Conservation (phyloP, 495 filamentous ascomycete genomes). For the Chaetomidium leptoderma region DNA sequence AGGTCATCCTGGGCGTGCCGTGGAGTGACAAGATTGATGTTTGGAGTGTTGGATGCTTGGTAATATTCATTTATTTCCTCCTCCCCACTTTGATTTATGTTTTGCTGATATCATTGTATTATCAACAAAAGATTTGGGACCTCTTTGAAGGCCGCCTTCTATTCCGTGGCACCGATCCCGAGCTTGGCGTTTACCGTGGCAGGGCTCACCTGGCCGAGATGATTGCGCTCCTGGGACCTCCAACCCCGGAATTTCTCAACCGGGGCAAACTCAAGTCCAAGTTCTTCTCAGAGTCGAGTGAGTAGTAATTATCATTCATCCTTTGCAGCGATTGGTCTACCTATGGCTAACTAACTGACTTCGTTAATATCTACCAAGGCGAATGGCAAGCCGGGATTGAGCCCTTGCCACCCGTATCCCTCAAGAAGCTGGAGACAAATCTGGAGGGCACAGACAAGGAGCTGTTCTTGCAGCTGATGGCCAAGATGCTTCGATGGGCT, state of each 20-base stretch:
- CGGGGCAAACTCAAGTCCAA: neutral
- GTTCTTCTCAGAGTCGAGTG: neutral
- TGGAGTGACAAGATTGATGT: conserved; percentile 49
- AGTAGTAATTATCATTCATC: too few species aligned
- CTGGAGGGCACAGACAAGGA: conserved; percentile 39
- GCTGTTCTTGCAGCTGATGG: conserved; percentile 42
- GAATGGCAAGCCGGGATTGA: conserved; percentile 32
- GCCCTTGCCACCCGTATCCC: conserved; percentile 24
- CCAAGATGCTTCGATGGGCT: conserved; percentile 48
- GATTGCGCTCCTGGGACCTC: neutral
- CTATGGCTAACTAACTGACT: neutral
- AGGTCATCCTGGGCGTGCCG: conserved; percentile 43
- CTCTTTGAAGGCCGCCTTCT: conserved; percentile 46
- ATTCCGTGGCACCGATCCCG: conserved; percentile 44
- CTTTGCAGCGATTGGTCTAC: neutral
- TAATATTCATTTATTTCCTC: too few species aligned
- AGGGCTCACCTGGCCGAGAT: conserved; percentile 8
- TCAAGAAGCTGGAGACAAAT: conserved; percentile 35
- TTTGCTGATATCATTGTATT: too few species aligned
- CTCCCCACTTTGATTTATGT: too few species aligned
- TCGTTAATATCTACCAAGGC: too few species aligned
- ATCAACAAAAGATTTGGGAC: conserved; percentile 43
- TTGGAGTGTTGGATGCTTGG: conserved; percentile 51
- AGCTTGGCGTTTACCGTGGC: conserved; percentile 36
- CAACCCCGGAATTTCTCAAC: neutral